These are phyloP conservation scores for Alternaria sp. DNA, from an alignment of 2,329 filamentous ascomycete species.

Conservation along the genomic window DNA sequence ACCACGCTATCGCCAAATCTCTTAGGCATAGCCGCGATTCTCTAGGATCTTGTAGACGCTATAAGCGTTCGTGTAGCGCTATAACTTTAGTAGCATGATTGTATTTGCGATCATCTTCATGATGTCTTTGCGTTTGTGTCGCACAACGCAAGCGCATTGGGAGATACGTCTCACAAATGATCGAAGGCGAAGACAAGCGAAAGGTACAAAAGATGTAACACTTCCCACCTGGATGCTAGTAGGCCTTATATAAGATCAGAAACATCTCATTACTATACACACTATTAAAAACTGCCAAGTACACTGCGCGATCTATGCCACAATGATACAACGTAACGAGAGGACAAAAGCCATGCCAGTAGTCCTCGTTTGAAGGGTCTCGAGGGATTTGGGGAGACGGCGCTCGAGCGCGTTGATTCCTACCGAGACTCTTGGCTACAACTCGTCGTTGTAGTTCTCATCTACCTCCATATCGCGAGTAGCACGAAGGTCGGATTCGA, in stretches of 20 bases:
- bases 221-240: background rate
- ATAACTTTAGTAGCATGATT: no score
- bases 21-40: no score
- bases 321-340: background rate
- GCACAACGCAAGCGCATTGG: background rate
- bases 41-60: no score
- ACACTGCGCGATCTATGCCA: background rate
- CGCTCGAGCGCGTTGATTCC: background rate
- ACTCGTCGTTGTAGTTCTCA: conserved; percentile 4
- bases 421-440: background rate
- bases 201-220: background rate
- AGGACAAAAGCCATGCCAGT: background rate
- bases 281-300: background rate
- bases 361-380: background rate
- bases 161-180: background rate
- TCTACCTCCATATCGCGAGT: conserved; percentile 1
- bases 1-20: no score
- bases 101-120: background rate
- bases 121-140: background rate
- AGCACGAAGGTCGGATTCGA: background rate
- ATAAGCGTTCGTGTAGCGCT: no score
- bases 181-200: background rate
- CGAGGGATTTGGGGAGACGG: background rate
- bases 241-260: background rate
- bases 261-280: background rate